Conservation (phyloP, 495 filamentous ascomycete species). For the Lophiotrema nucula region DNA sequence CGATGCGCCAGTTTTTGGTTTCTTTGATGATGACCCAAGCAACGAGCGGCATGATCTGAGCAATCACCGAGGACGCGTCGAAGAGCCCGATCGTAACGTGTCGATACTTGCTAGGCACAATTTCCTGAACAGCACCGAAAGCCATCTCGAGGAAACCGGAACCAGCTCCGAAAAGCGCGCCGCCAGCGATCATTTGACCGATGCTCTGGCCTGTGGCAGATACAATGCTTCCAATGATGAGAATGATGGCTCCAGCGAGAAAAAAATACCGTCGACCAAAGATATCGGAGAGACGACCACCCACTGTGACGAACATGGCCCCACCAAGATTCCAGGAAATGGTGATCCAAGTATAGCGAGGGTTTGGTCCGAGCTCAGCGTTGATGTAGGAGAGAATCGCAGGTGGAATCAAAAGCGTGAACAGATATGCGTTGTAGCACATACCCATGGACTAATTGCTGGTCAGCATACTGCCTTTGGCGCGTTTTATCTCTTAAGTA, state of each 20-base stretch:
- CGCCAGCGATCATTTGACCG: slow-evolving; percentile 32
- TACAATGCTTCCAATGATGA: slow-evolving; percentile 32
- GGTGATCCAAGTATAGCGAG: slow-evolving; percentile 33
- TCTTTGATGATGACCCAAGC: slow-evolving; percentile 33
- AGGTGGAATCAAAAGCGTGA: slow-evolving; percentile 32
- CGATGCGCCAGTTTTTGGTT: slow-evolving; percentile 19
- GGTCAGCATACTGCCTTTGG: neutral
- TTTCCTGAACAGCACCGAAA: slow-evolving; percentile 33
- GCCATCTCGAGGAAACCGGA: slow-evolving; percentile 33
- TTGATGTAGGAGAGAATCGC: slow-evolving; percentile 30
- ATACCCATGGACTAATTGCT: slow-evolving; percentile 21
- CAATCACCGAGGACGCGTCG: slow-evolving; percentile 26
- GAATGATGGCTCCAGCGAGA: slow-evolving; percentile 13
- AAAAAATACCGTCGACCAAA: slow-evolving; percentile 33
- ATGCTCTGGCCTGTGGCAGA: slow-evolving; percentile 27
- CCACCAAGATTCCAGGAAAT: slow-evolving; percentile 33
- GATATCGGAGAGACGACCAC: slow-evolving; percentile 30
- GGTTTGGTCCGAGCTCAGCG: slow-evolving; percentile 29
- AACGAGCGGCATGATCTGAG: slow-evolving; percentile 29
- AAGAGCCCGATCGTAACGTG: slow-evolving; percentile 32
- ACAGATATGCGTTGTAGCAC: slow-evolving; percentile 33
- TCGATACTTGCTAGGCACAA: slow-evolving; percentile 26
- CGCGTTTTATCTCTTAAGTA: neutral
- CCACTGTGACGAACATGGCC: slow-evolving; percentile 32
- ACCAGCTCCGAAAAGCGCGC: slow-evolving; percentile 30